A percentile compares a stretch with the other conserved stretches of the same genome.
Conservation (phyloP, 2,329 filamentous ascomycete genomes). For the Fusarium sp. region DNA sequence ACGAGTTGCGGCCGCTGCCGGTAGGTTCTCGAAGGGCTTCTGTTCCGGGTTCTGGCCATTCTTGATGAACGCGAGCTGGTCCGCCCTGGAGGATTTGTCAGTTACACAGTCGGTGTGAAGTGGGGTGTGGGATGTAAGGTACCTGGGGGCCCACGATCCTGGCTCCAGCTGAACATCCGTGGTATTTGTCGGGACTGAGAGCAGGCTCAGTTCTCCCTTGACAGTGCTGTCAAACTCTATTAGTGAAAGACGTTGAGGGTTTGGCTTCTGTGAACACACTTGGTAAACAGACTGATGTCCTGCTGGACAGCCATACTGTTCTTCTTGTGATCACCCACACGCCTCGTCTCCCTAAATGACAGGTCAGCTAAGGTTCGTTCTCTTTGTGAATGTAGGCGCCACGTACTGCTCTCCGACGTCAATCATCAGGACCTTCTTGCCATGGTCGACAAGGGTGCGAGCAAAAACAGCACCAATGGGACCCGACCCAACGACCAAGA, state of each 20-base stretch:
- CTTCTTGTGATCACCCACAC: slow-evolving; percentile 6
- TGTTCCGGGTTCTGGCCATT: slow-evolving; percentile 2
- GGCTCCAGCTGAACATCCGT: background rate
- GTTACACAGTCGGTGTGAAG: background rate
- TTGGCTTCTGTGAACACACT: background rate
- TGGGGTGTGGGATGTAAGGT: background rate
- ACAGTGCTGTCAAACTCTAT: background rate
- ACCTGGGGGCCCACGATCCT: background rate
- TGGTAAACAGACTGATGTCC: slow-evolving; percentile 9
- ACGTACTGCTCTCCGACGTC: slow-evolving; percentile 6
- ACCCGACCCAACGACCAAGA: slow-evolving; percentile 4
- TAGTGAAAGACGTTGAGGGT: background rate
- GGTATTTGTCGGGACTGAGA: background rate
- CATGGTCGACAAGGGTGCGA: background rate
- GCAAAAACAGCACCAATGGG: slow-evolving; percentile 10
- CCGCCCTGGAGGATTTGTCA: background rate
- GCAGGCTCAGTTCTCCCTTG: background rate
- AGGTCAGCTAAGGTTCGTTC: background rate
- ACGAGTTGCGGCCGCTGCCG: background rate
- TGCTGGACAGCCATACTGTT: slow-evolving; percentile 14
- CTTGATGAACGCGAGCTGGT: background rate
- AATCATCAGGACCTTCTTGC: slow-evolving; percentile 6
- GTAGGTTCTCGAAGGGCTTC: background rate
- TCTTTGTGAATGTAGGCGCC: no score
- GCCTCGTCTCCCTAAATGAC: background rate